phyloP scores from a whole-genome alignment of 768 basidiomycete species.

The Amanita muscaria region DNA sequence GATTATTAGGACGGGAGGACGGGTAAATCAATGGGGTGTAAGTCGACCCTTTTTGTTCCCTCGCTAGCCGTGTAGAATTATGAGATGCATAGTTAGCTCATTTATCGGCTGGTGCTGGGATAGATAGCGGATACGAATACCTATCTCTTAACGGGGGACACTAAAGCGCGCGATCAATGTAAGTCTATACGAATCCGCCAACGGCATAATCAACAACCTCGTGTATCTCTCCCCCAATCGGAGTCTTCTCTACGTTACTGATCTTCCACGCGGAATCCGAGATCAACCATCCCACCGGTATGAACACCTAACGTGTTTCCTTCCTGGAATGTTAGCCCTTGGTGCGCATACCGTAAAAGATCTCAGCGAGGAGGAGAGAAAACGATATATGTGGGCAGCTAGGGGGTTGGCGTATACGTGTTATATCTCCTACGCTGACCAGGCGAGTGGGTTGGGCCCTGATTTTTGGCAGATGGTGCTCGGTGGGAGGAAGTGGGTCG shows the following conservation, averaged over 20 bases:
- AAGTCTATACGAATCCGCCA: conserved; percentile 33
- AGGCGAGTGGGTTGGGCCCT: conserved; percentile 55
- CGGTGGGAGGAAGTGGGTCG: conserved; percentile 36
- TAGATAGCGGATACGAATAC: conserved; percentile 64
- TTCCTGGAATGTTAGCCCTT: conserved; percentile 56
- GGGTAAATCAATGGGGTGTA: conserved; percentile 20
- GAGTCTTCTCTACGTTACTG: conserved; percentile 54
- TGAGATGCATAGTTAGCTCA: conserved; percentile 22
- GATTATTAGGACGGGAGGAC: conserved; percentile 20
- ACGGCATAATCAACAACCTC: conserved; percentile 47
- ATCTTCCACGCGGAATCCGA: conserved; percentile 22
- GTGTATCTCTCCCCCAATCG: conserved; percentile 50
- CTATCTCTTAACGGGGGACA: conserved; percentile 45
- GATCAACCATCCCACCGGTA: conserved; percentile 31
- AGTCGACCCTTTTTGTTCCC: conserved; percentile 2
- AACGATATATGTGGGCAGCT: conserved; percentile 63
- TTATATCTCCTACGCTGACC: conserved; percentile 58
- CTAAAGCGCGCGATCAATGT: conserved; percentile 44
- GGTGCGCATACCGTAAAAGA: conserved; percentile 45
- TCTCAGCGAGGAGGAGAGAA: conserved; percentile 22
- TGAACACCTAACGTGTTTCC: conserved; percentile 66
- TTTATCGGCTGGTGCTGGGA: conserved; percentile 45
- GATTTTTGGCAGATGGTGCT: conserved; percentile 41
- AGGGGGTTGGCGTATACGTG: conserved; percentile 64
- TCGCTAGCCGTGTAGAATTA: neutral